Evolutionary conservation across 2,329 filamentous ascomycete genomes (phyloP).

Genomic region (Colletotrichum sp.): DNA sequence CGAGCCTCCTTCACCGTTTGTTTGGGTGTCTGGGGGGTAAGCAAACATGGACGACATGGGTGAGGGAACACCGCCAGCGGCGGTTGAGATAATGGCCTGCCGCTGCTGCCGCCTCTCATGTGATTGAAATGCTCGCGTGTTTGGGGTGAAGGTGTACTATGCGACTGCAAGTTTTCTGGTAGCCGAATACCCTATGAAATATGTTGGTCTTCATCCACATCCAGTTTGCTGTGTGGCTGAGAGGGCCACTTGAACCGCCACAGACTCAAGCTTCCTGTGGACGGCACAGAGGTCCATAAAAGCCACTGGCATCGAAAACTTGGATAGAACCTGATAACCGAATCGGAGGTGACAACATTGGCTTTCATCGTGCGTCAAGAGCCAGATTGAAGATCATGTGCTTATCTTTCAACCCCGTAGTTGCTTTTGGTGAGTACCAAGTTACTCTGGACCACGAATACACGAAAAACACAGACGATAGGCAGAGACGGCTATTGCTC

Average conservation of each 20-base stretch:
- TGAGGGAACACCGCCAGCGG: background rate
- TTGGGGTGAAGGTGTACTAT: background rate
- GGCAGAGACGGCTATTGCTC: no score
- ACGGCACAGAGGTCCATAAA: background rate
- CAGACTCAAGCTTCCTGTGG: background rate
- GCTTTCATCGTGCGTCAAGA: background rate
- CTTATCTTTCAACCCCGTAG: no score
- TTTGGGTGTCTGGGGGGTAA: background rate
- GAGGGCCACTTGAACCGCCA: accelerated
- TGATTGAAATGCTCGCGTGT: background rate
- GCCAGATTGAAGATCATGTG: no score
- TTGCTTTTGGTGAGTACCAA: no score
- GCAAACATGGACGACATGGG: background rate
- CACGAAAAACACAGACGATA: background rate
- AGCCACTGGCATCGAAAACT: background rate
- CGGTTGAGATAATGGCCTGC: background rate
- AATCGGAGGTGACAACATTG: background rate
- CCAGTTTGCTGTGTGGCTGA: background rate
- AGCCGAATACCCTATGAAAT: background rate
- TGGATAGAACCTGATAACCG: background rate
- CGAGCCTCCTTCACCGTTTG: background rate
- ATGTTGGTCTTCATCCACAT: background rate
- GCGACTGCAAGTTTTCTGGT: background rate
- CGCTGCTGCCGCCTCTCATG: background rate
- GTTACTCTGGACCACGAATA: background rate